Evolutionary conservation across 2,329 filamentous ascomycete genomes (phyloP), one percentile per base, ranked within the genome.

Genomic region (Teratosphaeria viscida): DNA sequence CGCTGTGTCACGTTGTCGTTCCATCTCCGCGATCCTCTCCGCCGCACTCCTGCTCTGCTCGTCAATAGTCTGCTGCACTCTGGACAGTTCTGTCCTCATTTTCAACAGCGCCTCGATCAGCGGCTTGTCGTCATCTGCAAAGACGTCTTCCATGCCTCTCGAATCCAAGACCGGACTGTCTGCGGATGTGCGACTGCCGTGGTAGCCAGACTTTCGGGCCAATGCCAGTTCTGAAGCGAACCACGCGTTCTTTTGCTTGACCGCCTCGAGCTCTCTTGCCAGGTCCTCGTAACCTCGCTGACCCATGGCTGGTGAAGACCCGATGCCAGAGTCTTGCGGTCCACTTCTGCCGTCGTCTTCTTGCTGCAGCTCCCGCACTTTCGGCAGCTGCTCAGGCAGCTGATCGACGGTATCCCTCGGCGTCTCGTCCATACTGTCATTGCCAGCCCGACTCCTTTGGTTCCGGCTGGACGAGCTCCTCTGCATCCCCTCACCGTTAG

Each of bases 191-290:
- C 2, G 34, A 10, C 85, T 78, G 63, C 89, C 83, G 6, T 85
- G 81, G 69, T 97, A 99, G 5, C 94, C 94, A 49, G 90, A 85
- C 74, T 96, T 96, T 56, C 89, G 85, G 6, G 94, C 95, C 63
- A 99, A 79, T 60, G 95, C 90, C 54, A 99, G 79, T 74, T 99
- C 94, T 0, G 92, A 96, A 7, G 91, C 90, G 73, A 95, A 96
- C 94, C 94, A 99, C 0, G 92, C 92, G 74, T 96, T 97, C 57
- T 89, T 85, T 69, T 88, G 94, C 68, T 90, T 89, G 3, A 87
- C 82, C 8, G 85, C 81, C 71, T 99, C 92, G 2, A 99, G 80
- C 71, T 99, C 94, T 71, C 94, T 92, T 14, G 90, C 79, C 12
- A 96, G 74, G 0, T 88, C 85, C 63, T 89, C 87, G 1, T 87